Evolutionary conservation across 805 yeast species (phyloP).

Genomic region (Starmerella potacharoeniae): DNA sequence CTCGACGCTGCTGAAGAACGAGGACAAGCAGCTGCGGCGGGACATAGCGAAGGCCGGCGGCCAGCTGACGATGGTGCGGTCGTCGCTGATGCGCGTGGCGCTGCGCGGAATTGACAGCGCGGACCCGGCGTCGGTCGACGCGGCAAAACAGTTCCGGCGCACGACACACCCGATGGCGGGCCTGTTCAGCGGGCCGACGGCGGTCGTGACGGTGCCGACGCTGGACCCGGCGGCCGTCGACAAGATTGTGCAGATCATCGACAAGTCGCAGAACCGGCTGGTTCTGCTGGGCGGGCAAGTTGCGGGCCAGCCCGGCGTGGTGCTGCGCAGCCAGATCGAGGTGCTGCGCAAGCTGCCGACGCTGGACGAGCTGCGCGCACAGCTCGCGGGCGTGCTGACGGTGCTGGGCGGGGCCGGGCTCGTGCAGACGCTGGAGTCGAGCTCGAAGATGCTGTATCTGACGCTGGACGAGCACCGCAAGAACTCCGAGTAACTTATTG

Average conservation of each 20-base stretch:
- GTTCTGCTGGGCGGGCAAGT: conserved; percentile 78
- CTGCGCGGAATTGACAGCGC: conserved; percentile 54
- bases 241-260: conserved; percentile 48
- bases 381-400: conserved; percentile 75
- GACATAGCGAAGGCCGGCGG: conserved; percentile 60
- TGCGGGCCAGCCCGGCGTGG: conserved; percentile 33
- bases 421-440: conserved; percentile 63
- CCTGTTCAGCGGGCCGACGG: conserved; percentile 76
- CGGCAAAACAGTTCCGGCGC: conserved; percentile 30
- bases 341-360: conserved; percentile 64
- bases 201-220: conserved; percentile 55
- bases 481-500: conserved; percentile 8
- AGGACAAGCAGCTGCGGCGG: conserved; percentile 50
- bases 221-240: conserved; percentile 62
- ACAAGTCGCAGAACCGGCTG: conserved; percentile 56
- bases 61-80: conserved; percentile 54
- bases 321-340: conserved; percentile 34
- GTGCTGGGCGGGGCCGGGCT: conserved; percentile 81
- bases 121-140: conserved; percentile 53
- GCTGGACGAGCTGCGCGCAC: conserved; percentile 59
- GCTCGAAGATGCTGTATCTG: conserved; percentile 58
- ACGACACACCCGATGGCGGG: conserved; percentile 54
- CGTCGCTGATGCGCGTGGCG: conserved; percentile 61
- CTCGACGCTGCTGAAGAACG: conserved; percentile 62
- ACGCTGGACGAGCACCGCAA: conserved; percentile 57